Evolutionary conservation across 2,329 filamentous ascomycete species (phyloP), one percentile per base, ranked within the genome.

Genomic region (Colletotrichum eleusines): DNA sequence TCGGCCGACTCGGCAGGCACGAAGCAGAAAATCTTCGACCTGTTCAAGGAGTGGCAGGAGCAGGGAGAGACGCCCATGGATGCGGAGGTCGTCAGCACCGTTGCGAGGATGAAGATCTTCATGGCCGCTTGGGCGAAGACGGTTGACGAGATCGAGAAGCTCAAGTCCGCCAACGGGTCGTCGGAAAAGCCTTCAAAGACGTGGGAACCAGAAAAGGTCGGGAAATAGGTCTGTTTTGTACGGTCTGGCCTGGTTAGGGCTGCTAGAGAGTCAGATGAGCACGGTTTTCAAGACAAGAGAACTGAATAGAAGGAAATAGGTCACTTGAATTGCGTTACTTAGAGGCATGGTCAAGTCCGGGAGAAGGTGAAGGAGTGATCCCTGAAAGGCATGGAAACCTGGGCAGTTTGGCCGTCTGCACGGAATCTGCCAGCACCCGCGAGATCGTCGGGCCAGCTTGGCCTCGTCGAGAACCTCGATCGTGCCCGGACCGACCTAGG

Each of bases 71-170:
- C n/a, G 3, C 53, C 14, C 20, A 16, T 40, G 35, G 33, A 57
- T 20, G n/a, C 1, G 0, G 54, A 40, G 3, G n/a, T 20, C 35
- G 8, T 26, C 54, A 28, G 11, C 18, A n/a, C 35, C 16, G 54
- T 57, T 9, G 54, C 54, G 3, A 57, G 5, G 35, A 57, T 57
- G 54, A 57, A 57, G 54, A 57, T 57, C 33, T 40, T 18, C n/a
- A 18, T 38, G n/a, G n/a, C 12, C 20, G 54, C 54, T 20, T 57
- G 54, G 54, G 14, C 6, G 9, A 26, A 8, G n/a, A 40, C n/a
- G 3, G 14, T 57, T 4, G 35, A 57, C 5, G 54, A 57, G 31
- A 40, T 57, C 14, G 54, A 57, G n/a, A 7, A 1, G 8, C 54
- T 57, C 2, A 40, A 28, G 12, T 6, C 8, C 26, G 14, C 14